phyloP scores from a whole-genome alignment of 73 alveolate species.

The Blepharisma japonicum region DNA sequence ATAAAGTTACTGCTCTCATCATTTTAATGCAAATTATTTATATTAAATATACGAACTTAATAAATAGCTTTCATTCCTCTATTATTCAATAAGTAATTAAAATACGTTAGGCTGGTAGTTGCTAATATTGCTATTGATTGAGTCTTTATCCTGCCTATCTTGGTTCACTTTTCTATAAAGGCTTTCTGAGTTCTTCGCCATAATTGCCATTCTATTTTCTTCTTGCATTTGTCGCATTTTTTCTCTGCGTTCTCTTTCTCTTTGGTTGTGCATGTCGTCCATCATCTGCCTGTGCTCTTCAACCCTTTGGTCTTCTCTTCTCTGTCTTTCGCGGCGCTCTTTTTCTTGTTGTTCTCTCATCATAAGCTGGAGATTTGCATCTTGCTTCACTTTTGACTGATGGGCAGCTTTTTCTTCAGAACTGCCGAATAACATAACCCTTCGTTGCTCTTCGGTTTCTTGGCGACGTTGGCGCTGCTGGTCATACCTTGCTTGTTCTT shows the following conservation, averaged over 20 bases:
- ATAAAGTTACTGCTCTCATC: conserved; percentile 29
- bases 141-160: neutral
- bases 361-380: neutral
- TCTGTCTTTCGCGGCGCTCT: neutral
- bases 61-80: too few species aligned
- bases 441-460: conserved; percentile 17
- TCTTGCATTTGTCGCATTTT: conserved; percentile 20
- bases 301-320: neutral
- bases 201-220: neutral
- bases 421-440: neutral
- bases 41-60: too few species aligned
- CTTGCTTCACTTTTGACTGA: conserved; percentile 6
- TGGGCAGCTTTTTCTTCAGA: conserved; percentile 9
- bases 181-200: neutral
- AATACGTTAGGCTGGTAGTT: neutral
- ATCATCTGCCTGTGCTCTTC: conserved; percentile 8
- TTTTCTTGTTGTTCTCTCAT: neutral
- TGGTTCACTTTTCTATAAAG: neutral
- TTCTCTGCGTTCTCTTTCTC: neutral
- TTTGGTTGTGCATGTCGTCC: neutral
- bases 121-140: neutral
- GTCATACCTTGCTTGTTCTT: conserved; percentile 6
- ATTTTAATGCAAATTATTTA: neutral
- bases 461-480: neutral
- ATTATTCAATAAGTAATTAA: neutral